Conservation (phyloP, 2,329 filamentous ascomycete genomes). For the Cyphellophora attinorum region DNA sequence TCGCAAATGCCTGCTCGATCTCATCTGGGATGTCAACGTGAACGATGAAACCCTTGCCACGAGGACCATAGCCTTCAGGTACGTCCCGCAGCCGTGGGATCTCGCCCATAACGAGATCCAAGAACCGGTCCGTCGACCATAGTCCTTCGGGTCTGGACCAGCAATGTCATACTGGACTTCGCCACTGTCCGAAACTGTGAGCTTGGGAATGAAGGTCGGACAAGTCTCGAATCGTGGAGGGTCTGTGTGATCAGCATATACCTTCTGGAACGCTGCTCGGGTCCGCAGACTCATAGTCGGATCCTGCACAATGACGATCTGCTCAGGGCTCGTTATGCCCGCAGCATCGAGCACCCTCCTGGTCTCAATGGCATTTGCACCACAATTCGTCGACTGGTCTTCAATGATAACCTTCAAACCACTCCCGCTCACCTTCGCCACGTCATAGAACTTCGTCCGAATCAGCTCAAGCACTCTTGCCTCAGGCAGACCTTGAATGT, state of each 20-base stretch:
- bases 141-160: slow-evolving; percentile 16
- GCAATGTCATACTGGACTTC: slow-evolving; percentile 8
- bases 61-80: slow-evolving; percentile 33
- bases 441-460: slow-evolving; percentile 19
- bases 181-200: background rate
- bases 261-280: slow-evolving; percentile 30
- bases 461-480: slow-evolving; percentile 29
- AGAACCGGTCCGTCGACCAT: slow-evolving; percentile 31
- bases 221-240: slow-evolving; percentile 21
- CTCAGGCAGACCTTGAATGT: slow-evolving; percentile 28
- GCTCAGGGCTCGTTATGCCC: slow-evolving; percentile 14
- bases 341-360: slow-evolving; percentile 25
- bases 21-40: slow-evolving; percentile 32
- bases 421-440: background rate
- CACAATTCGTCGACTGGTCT: slow-evolving; percentile 37
- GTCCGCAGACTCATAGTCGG: slow-evolving; percentile 37
- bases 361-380: slow-evolving; percentile 32
- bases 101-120: slow-evolving; percentile 34
- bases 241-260: slow-evolving; percentile 20
- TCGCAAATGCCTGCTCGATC: slow-evolving; percentile 26
- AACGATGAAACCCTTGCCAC: slow-evolving; percentile 32
- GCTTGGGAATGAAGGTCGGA: slow-evolving; percentile 24
- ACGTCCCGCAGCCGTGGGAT: slow-evolving; percentile 35
- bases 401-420: slow-evolving; percentile 29
- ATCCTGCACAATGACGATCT: slow-evolving; percentile 33